Evolutionary conservation across 2,329 filamentous ascomycete species (phyloP).

Genomic region (Tolypocladium inflatum): DNA sequence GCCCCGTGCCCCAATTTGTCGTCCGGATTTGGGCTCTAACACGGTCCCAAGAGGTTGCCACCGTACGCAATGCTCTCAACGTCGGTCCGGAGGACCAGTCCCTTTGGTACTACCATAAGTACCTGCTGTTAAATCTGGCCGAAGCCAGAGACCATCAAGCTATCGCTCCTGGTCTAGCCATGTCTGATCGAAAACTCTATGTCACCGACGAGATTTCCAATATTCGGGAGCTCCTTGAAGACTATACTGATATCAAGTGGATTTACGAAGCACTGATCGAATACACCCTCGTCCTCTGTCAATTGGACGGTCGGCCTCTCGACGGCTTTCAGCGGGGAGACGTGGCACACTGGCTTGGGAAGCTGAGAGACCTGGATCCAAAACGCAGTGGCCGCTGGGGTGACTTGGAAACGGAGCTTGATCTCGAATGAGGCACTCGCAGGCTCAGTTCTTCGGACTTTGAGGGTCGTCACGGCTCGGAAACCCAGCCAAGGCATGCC

Average conservation of each 20-base stretch:
- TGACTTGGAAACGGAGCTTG: conserved; percentile 48
- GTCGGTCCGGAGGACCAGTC: conserved; percentile 92
- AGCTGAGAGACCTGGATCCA: conserved; percentile 62
- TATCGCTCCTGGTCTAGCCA: conserved; percentile 55
- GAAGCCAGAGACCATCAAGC: conserved; percentile 38
- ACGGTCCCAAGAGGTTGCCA: conserved; percentile 50
- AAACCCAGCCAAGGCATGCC: not conserved
- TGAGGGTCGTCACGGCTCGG: not conserved
- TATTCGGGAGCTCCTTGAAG: conserved; percentile 55
- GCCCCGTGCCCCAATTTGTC: conserved; percentile 19
- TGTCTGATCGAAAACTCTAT: conserved; percentile 54
- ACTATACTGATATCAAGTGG: conserved; percentile 60
- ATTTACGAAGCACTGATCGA: conserved; percentile 81
- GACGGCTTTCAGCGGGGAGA: conserved; percentile 30
- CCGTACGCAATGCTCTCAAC: conserved; percentile 71
- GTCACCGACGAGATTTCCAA: conserved; percentile 63
- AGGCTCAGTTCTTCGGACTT: not conserved
- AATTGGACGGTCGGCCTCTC: conserved; percentile 37
- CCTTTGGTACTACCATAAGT: conserved; percentile 95
- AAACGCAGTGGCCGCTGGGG: conserved; percentile 67
- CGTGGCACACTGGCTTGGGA: conserved; percentile 49
- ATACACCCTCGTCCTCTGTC: conserved; percentile 53
- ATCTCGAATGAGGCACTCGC: conserved; percentile 3
- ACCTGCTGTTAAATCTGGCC: conserved; percentile 62
- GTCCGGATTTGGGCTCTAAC: not conserved